Base-by-base conservation (phyloP, 2,329 filamentous ascomycete species). In the Atkinsonella hypoxylon region DNA sequence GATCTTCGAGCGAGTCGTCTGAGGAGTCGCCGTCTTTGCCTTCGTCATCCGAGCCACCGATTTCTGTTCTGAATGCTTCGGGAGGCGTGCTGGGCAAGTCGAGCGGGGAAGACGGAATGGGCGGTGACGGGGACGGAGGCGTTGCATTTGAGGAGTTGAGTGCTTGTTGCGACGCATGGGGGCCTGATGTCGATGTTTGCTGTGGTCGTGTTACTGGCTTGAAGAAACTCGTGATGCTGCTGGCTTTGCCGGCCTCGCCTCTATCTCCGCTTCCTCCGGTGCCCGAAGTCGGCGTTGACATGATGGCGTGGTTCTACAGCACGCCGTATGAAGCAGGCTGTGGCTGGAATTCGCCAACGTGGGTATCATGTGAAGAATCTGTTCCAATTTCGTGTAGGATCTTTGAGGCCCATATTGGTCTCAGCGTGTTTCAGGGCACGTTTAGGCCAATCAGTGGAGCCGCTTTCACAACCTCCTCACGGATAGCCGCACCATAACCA, bases 21-120 rank as follows among this genome's bases (percentile, higher is more conserved):
- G 81, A 81, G 17, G 59, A 62, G 38, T 55, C 57, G 38, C 73
- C 77, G 56, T 82, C 74, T 30, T 75, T 76, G 17, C 77, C 77
- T n/a, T 86, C 84, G 10, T 85, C 83, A 59, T 90, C 87, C 0
- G 87, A 89, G 49, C 79, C 82, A 44, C 74, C 75, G 40, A 90
- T 85, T 50, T 83, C 69, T 12, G 56, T 9, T 51, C 47, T 52
- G 56, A 49, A 45, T 10, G 52, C 47, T 49, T 57, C 58, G 39
- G 48, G 48, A n/a, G 63, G 61, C n/a, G 61, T 65, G 17, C 52
- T 47, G 47, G 59, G 60, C 42, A 57, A 45, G 47, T 61, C 52
- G n/a, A 53, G 52, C 12, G 59, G 57, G 20, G 62, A 62, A 20
- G 61, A 59, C 20, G 56, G 55, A 12, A 56, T 55, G 17, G 50